phyloP scores from a whole-genome alignment of 805 yeast genomes.

The Komagataella pastoris region DNA sequence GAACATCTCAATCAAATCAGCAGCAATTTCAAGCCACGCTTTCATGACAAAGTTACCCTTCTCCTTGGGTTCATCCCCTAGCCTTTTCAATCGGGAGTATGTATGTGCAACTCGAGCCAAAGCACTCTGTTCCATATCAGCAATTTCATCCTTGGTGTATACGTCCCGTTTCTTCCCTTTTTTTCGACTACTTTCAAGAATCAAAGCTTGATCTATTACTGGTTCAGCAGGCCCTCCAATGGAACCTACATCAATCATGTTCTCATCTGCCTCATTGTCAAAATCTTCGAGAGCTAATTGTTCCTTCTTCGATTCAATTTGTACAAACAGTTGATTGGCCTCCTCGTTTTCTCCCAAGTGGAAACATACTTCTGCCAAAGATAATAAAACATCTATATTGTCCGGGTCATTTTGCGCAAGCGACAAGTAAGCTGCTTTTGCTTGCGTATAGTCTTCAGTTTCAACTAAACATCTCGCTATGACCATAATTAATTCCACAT shows the following conservation, averaged over 20 bases:
- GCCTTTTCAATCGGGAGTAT: slow-evolving; percentile 33
- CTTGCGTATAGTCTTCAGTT: slow-evolving; percentile 52
- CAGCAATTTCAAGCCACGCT: slow-evolving; percentile 76
- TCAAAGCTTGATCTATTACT: not conserved
- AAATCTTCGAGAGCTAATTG: slow-evolving; percentile 10
- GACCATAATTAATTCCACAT: slow-evolving; percentile 37
- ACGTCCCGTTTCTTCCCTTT: slow-evolving; percentile 10
- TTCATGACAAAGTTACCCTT: slow-evolving; percentile 49
- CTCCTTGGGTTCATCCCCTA: slow-evolving; percentile 30
- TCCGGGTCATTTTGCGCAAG: slow-evolving; percentile 32
- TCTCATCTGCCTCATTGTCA: slow-evolving; percentile 11
- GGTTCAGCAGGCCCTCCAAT: not conserved
- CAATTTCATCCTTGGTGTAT: slow-evolving; percentile 13
- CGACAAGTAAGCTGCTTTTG: slow-evolving; percentile 36
- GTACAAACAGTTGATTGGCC: slow-evolving; percentile 40
- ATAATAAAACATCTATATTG: slow-evolving; percentile 61
- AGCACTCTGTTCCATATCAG: slow-evolving; percentile 16
- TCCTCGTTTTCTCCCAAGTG: slow-evolving; percentile 45
- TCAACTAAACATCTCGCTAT: slow-evolving; percentile 72
- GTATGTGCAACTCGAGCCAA: slow-evolving; percentile 27
- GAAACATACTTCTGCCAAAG: slow-evolving; percentile 72
- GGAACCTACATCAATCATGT: not conserved
- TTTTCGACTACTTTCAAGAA: slow-evolving; percentile 11
- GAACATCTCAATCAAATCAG: slow-evolving; percentile 75
- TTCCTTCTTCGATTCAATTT: slow-evolving; percentile 32